phyloP scores from a whole-genome alignment of 805 yeast species.

The Debaryomyces tyrocola region DNA sequence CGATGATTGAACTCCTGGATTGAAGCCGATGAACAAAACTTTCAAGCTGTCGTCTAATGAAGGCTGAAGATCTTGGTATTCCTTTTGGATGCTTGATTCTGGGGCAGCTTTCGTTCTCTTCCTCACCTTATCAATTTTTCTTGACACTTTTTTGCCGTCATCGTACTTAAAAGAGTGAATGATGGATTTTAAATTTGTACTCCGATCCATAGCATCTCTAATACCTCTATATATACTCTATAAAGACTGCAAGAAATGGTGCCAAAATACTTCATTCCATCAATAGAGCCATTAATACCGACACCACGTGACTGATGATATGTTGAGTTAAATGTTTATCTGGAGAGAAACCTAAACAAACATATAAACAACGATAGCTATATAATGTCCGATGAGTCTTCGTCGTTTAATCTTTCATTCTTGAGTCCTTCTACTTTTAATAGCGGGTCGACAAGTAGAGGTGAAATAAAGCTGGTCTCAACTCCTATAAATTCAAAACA shows the following conservation, averaged over 20 bases:
- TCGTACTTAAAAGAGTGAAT: slow-evolving; percentile 17
- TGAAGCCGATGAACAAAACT: slow-evolving; percentile 66
- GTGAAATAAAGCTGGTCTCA: slow-evolving; percentile 14
- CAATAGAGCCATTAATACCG: not conserved
- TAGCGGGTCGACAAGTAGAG: slow-evolving; percentile 12
- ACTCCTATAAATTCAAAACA: slow-evolving; percentile 14
- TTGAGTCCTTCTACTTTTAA: slow-evolving; percentile 8
- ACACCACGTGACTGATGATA: not conserved
- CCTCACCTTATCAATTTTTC: not conserved
- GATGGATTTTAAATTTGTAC: slow-evolving; percentile 11
- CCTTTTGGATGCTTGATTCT: not conserved
- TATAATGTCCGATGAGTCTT: slow-evolving; percentile 6
- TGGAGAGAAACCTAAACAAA: too few relatives aligned
- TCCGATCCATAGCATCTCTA: not conserved
- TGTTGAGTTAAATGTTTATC: not conserved
- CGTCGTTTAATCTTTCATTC: slow-evolving; percentile 11
- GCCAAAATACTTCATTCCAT: too few relatives aligned
- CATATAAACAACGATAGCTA: not conserved
- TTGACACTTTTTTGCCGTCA: not conserved
- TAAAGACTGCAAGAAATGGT: too few relatives aligned
- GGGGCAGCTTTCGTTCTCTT: slow-evolving; percentile 1
- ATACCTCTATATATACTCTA: not conserved
- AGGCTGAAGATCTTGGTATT: slow-evolving; percentile 32
- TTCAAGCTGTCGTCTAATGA: slow-evolving; percentile 23
- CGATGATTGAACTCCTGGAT: slow-evolving; percentile 69